Base-by-base conservation (phyloP, 2,329 filamentous ascomycete genomes). In the Amylocarpus encephaloides region DNA sequence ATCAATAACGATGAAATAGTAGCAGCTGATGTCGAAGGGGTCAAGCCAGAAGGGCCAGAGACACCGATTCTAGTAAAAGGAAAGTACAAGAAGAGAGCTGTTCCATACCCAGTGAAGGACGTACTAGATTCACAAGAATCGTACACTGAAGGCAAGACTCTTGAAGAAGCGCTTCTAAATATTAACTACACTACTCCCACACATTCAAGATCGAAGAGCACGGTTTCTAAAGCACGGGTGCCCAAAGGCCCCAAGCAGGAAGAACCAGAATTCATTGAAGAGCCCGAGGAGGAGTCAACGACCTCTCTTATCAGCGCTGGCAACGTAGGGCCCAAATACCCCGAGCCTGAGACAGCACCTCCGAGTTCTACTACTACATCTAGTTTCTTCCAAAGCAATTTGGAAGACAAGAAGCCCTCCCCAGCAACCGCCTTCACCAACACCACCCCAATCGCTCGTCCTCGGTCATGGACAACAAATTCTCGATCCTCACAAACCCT, bases 1-100 rank as follows among this genome's bases (percentile, higher is more conserved):
- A 55, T 68, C 11, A 51, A 60, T 5, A 53, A 60, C 50, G 60
- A 59, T 30, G 57, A 58, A 16, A 43, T 50, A 43, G 59, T 56
- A 5, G 50, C 51, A 32, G 56, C n/a, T 55, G 55, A 33, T 15
- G 58, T 58, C 11, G 59, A 63, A 10, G 59, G 63, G 9, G 57
- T 64, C 1, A 57, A 55, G 12, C 45, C 45, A 10, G 45, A 47
- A 32, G 45, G 40, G 10, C 45, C 45, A 43, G 40, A 43, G 22
- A 35, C 15, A 18, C 29, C 29, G 6, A 5, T 36, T n/a, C 43
- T 30, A 12, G n/a, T 36, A 18, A 47, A 47, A 41, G n/a, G 45
- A 30, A 47, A 47, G 36, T 47, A 32, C 22, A 40, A 10, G n/a
- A 47, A 40, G 29, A 47, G 40, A 18, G n/a, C 45, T 3, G 26